Conservation (phyloP, 371 early-diverging fungal genomes). For the Massospora cicadina region DNA sequence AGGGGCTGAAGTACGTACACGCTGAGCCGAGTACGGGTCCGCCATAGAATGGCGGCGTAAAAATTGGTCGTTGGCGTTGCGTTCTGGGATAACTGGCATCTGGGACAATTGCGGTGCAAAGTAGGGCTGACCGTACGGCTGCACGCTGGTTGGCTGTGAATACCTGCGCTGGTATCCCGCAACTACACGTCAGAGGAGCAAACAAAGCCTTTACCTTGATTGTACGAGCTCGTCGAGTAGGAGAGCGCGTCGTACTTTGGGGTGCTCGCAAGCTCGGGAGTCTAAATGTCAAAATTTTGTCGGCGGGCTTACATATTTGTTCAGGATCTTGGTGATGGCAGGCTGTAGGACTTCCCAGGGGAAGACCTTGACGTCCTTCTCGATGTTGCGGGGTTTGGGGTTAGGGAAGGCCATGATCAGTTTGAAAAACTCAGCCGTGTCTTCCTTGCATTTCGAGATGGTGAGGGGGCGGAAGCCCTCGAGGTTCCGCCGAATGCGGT, state of each 20-base stretch:
- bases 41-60: slow-evolving; percentile 7
- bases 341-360: slow-evolving; percentile 44
- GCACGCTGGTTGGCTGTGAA: slow-evolving; percentile 7
- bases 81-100: slow-evolving; percentile 6
- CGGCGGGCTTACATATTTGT: slow-evolving; percentile 25
- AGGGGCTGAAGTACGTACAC: neutral
- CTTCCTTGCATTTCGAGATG: slow-evolving; percentile 51
- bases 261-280: slow-evolving; percentile 3
- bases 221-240: neutral
- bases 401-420: slow-evolving; percentile 65
- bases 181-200: neutral
- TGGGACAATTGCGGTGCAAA: neutral
- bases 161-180: slow-evolving; percentile 7
- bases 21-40: slow-evolving; percentile 9
- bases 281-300: neutral
- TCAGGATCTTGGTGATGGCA: slow-evolving; percentile 52
- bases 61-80: neutral
- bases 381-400: slow-evolving; percentile 70
- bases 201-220: neutral
- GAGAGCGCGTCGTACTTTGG: neutral
- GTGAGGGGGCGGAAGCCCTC: slow-evolving; percentile 67
- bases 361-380: slow-evolving; percentile 73
- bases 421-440: slow-evolving; percentile 56
- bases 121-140: neutral
- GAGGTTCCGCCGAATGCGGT: slow-evolving; percentile 62